These are phyloP conservation scores for Polyporus tsugae DNA, from an alignment of 1,284 basidiomycete genomes.

Conservation along the genomic window DNA sequence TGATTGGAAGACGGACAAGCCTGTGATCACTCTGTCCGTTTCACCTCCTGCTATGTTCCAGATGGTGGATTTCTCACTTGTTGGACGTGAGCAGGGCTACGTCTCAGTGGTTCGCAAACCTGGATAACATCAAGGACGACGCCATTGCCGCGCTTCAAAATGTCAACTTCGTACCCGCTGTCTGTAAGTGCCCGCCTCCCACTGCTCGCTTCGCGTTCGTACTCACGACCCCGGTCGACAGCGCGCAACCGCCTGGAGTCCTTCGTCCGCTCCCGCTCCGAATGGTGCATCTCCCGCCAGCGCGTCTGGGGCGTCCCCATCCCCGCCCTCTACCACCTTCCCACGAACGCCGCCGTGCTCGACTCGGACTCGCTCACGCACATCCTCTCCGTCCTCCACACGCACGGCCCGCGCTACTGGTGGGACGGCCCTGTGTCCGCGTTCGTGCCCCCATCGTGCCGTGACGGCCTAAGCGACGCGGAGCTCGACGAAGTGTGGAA, in stretches of 20 bases:
- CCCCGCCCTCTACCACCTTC: conserved; percentile 82
- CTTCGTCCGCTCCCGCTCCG: conserved; percentile 88
- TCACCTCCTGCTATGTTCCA: background rate
- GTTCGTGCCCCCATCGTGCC: conserved; percentile 76
- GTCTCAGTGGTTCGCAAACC: conserved; percentile 97
- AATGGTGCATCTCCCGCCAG: conserved; percentile 99
- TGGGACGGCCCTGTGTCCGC: conserved; percentile 89
- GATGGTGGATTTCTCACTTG: background rate
- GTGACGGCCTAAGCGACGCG: conserved; percentile 49
- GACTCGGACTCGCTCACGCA: conserved; percentile 76
- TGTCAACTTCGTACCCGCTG: conserved; percentile 82
- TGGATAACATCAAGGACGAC: conserved; percentile 83
- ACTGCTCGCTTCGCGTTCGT: conserved; percentile 7
- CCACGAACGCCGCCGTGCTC: conserved; percentile 74
- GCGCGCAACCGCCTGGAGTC: conserved; percentile 87
- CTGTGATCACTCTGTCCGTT: conserved; percentile 87
- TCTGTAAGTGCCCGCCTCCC: conserved; percentile 61
- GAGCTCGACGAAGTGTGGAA: conserved; percentile 58
- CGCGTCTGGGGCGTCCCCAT: conserved; percentile 99
- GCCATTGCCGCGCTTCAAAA: conserved; percentile 78
- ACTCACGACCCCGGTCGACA: conserved; percentile 41
- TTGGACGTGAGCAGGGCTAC: conserved; percentile 72
- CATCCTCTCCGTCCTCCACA: conserved; percentile 79
- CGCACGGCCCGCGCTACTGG: conserved; percentile 87
- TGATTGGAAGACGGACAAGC: conserved; percentile 96